Conservation (phyloP, 2,329 filamentous ascomycete genomes). For the Phialemoniopsis sp. region DNA sequence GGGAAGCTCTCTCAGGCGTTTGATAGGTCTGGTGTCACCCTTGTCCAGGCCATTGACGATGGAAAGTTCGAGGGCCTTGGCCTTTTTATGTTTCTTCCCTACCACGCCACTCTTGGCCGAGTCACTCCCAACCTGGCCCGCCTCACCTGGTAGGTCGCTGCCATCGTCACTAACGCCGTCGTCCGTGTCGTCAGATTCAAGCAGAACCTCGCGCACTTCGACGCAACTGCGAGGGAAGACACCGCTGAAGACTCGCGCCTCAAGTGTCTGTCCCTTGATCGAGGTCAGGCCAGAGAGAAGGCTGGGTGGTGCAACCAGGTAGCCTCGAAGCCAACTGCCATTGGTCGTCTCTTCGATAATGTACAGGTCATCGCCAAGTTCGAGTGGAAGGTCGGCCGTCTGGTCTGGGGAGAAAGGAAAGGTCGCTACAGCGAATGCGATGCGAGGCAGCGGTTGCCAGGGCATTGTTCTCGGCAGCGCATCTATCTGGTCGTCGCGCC, state of each 20-base stretch:
- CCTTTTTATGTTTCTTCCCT: conserved; percentile 26
- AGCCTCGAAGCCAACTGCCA: conserved; percentile 90
- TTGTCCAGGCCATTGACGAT: conserved; percentile 10
- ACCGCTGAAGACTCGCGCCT: conserved; percentile 95
- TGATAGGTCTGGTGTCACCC: conserved; percentile 6
- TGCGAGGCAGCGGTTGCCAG: conserved; percentile 94
- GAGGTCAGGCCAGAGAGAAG: conserved; percentile 88
- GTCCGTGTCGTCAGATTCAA: conserved; percentile 59
- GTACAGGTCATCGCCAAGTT: conserved; percentile 97
- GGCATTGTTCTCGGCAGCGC: conserved; percentile 58
- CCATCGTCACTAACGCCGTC: conserved; percentile 34
- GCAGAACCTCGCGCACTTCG: conserved; percentile 88
- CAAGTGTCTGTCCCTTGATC: conserved; percentile 85
- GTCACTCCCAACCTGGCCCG: conserved; percentile 35
- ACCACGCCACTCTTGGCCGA: conserved; percentile 51
- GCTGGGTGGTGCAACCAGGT: conserved; percentile 90
- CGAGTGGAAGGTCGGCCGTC: conserved; percentile 87
- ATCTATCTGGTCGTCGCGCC: conserved; percentile 3
- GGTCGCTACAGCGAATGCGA: conserved; percentile 95
- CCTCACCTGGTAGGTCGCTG: conserved; percentile 21
- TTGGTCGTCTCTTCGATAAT: conserved; percentile 96
- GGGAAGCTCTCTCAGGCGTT: conserved; percentile 2
- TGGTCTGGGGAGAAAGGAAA: conserved; percentile 87
- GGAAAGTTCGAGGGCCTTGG: conserved; percentile 12
- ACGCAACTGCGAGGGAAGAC: conserved; percentile 95